Evolutionary conservation across 495 filamentous ascomycete species (phyloP).

Genomic region (Amniculicola lignicola): DNA sequence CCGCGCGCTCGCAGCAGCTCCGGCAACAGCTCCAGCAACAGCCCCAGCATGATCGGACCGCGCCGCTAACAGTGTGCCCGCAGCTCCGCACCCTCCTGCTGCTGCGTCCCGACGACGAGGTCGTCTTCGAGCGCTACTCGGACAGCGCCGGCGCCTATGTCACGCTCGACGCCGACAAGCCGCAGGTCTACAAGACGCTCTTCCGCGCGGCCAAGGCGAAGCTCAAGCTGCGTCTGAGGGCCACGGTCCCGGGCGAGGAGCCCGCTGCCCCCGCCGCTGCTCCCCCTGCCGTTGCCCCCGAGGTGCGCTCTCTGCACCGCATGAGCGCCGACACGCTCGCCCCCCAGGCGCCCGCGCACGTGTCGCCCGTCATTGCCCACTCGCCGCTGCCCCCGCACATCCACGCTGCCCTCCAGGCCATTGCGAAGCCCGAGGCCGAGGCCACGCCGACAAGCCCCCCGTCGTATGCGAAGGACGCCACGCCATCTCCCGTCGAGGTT

Average conservation of each 20-base stretch:
- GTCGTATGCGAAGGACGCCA: too few species aligned
- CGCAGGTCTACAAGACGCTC: constrained; percentile 90
- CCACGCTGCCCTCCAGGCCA: not conserved
- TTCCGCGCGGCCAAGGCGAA: constrained; percentile 97
- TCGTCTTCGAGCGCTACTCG: constrained; percentile 90
- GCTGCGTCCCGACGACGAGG: constrained; percentile 63
- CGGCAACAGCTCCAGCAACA: not conserved
- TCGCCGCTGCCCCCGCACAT: constrained; percentile 13
- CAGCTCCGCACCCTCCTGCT: constrained; percentile 74
- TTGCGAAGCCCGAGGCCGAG: constrained; percentile 3
- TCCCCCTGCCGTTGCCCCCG: not conserved
- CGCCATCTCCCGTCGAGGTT: too few species aligned
- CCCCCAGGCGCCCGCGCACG: constrained; percentile 11
- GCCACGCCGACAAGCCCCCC: constrained; percentile 2
- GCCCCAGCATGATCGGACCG: not conserved
- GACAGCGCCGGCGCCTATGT: constrained; percentile 85
- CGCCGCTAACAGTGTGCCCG: constrained; percentile 19
- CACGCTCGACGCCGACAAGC: constrained; percentile 71
- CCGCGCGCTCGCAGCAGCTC: not conserved
- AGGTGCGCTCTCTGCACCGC: constrained; percentile 21
- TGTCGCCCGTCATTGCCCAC: constrained; percentile 20
- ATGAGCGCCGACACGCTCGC: constrained; percentile 18
- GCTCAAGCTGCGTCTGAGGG: constrained; percentile 89
- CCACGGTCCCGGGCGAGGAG: constrained; percentile 47
- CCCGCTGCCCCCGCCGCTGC: not conserved